Base-by-base conservation (phyloP, 148 eudicot species). In the Cornus kousa region DNA sequence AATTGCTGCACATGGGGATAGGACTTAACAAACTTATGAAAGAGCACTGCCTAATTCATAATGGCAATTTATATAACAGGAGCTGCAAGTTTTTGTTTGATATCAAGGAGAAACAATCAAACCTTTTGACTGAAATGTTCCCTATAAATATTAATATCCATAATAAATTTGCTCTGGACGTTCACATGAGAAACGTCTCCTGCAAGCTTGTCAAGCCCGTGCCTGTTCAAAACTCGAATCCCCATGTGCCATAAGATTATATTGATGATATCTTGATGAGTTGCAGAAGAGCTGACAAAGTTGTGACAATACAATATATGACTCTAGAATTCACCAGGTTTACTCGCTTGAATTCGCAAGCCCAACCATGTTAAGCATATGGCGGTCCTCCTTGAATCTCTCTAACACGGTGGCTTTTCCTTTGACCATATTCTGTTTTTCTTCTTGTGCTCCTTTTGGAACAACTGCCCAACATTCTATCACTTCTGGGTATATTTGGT, bases 391-490 rank as follows among this genome's bases (percentile, higher is more conserved):
- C 88, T 95, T 90, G 80, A 91, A 95, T 80, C 97, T 90, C 39
- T 95, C 96, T 31, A 95, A 80, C n/a, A 95, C 93, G 1, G 92
- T 86, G 32, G 97, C 96, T 87, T 84, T 86, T 17, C 98, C 96
- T 87, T 84, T 86, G n/a, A 74, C 43, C 14, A 79, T 87, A 31
- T 83, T 83, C 72, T 70, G 82, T 70, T 75, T 82, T 68, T 80
- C 85, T 70, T 79, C 82, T 67, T 87, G 90, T 68, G 78, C 85
- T 77, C 77, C 89, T 71, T 87, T 87, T 19, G 89, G 87, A 57
- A 89, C 80, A 59, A 91, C 85, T 20, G 94, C 89, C 98, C 98
- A 95, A 86, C 98, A 95, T 83, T 95, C 98, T n/a, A 95, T 95
- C 74, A 90, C 87, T 79, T 95, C 98, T 16, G 98, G 98, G 85